A percentile compares a stretch with the other conserved stretches of the same genome.
These are phyloP conservation scores for Dactylellina sp. DNA, from an alignment of 2,329 filamentous ascomycete species.

Conservation along the genomic window DNA sequence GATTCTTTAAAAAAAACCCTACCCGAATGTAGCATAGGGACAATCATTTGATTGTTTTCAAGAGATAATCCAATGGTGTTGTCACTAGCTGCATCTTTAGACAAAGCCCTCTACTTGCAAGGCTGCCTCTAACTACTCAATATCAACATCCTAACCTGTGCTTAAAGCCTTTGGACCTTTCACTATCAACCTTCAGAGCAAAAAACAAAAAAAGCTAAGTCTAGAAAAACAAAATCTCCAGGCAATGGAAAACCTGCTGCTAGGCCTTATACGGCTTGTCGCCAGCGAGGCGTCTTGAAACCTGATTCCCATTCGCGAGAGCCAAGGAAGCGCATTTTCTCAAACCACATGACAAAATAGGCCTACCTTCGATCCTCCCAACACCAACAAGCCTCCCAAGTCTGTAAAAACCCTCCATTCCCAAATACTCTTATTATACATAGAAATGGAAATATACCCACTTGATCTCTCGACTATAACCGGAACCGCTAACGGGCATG, in stretches of 20 bases:
- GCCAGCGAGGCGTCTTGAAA: neutral
- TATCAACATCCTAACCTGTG: too few species aligned
- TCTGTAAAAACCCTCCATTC: neutral
- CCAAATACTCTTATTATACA: neutral
- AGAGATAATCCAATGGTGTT: too few species aligned
- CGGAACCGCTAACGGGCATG: neutral
- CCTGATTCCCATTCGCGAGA: neutral
- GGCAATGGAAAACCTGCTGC: neutral
- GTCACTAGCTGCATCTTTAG: too few species aligned
- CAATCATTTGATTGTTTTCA: too few species aligned
- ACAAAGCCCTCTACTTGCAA: too few species aligned
- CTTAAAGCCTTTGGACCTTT: too few species aligned
- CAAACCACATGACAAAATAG: slow-evolving; percentile 12
- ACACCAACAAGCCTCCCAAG: neutral
- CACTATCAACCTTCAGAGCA: too few species aligned
- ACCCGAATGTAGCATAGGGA: too few species aligned
- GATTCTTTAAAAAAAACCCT: too few species aligned
- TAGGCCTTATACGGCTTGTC: too few species aligned
- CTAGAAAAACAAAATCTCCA: slow-evolving; percentile 11
- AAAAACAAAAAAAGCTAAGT: neutral
- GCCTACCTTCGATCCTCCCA: neutral
- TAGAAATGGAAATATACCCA: neutral
- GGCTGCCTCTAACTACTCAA: too few species aligned
- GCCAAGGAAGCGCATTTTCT: slow-evolving; percentile 6
- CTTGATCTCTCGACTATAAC: neutral